A percentile compares a stretch with the other conserved stretches of the same genome.
These are phyloP conservation scores for Euphorbia pulcherrima DNA, from an alignment of 345 rosid species.

Conservation along the genomic window DNA sequence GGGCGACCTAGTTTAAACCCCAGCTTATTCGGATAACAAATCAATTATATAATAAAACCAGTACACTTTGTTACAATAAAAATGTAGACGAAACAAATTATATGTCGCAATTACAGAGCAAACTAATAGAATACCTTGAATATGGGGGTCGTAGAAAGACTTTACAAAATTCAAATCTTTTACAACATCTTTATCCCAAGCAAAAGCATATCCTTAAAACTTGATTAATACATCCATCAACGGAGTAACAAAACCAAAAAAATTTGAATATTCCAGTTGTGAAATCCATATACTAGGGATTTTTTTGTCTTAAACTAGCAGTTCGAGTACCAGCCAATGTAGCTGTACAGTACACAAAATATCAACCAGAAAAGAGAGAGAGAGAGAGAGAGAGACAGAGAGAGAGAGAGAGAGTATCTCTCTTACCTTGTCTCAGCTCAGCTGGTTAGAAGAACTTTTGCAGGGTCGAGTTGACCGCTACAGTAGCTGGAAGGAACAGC, in stretches of 20 bases:
- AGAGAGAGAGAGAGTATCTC: not conserved
- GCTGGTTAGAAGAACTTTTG: constrained; percentile 57
- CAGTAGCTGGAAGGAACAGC: constrained; percentile 92
- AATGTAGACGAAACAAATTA: no score
- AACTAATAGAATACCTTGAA: not conserved
- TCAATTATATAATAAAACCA: no score
- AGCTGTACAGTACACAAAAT: constrained; percentile 21
- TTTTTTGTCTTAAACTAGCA: not conserved
- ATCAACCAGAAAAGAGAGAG: constrained; percentile 3
- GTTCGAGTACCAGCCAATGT: constrained; percentile 16
- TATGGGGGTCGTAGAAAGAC: not conserved
- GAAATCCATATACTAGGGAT: not conserved
- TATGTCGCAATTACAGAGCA: not conserved
- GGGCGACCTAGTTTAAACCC: no score
- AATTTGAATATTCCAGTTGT: constrained; percentile 3
- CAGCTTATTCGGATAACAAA: no score
- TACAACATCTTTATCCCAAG: constrained; percentile 6
- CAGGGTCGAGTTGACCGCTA: constrained; percentile 96
- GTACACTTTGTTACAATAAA: no score
- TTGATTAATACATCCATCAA: constrained; percentile 1
- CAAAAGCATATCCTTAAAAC: constrained; percentile 8
- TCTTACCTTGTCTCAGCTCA: constrained; percentile 7
- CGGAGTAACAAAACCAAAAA: not conserved
- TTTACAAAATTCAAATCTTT: constrained; percentile 6
- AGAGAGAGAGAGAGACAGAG: no score